These are phyloP conservation scores for Pelargonium cotyledonis DNA, from an alignment of 441 rosid species.

Conservation along the genomic window DNA sequence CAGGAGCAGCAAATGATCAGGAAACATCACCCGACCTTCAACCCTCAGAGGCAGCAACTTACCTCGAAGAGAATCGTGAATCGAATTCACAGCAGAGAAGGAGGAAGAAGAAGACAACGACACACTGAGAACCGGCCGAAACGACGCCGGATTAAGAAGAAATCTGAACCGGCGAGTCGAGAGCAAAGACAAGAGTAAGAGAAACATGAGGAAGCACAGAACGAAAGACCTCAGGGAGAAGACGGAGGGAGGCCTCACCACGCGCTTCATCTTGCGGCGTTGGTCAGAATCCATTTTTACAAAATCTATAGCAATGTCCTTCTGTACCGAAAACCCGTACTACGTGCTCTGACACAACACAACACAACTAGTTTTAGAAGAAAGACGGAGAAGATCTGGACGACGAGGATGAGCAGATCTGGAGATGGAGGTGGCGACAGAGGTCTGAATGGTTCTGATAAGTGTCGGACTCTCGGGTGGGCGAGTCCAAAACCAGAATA, in stretches of 20 bases:
- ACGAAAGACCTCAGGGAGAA: slow-evolving; percentile 35
- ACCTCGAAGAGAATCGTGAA: slow-evolving; percentile 20
- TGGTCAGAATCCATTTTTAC: background rate
- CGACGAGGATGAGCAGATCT: too few species aligned
- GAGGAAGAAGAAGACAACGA: slow-evolving; percentile 45
- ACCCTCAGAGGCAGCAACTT: too few species aligned
- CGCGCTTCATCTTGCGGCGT: background rate
- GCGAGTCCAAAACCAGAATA: background rate
- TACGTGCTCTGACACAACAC: too few species aligned
- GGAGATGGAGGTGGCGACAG: too few species aligned
- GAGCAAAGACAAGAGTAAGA: slow-evolving; percentile 44
- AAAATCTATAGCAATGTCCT: too few species aligned
- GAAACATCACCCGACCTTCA: too few species aligned
- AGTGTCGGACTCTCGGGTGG: background rate
- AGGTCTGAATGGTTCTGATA: background rate
- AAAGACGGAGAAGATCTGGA: too few species aligned
- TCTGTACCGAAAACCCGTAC: too few species aligned
- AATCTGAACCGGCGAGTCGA: slow-evolving; percentile 42
- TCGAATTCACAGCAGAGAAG: slow-evolving; percentile 38
- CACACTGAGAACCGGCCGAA: slow-evolving; percentile 56
- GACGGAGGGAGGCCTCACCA: background rate
- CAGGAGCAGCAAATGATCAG: slow-evolving; percentile 17
- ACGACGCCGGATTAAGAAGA: slow-evolving; percentile 39
- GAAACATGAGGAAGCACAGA: slow-evolving; percentile 51
- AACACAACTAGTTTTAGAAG: too few species aligned